Conservation (phyloP, 1,284 basidiomycete species). For the Megacollybia platyphylla region DNA sequence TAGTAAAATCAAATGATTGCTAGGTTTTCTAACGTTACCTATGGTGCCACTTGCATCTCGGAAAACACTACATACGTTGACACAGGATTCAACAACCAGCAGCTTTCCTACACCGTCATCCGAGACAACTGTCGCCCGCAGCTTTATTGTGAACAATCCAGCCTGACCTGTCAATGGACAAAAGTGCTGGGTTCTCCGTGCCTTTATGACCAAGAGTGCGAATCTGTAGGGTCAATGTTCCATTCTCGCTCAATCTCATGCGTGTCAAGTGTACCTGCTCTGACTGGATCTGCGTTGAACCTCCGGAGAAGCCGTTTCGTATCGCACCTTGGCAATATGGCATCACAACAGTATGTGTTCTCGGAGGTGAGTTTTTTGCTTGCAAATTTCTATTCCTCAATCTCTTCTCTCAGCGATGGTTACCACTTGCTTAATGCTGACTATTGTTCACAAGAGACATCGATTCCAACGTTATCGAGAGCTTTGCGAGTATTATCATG, state of each 20-base stretch:
- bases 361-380: conserved; percentile 21
- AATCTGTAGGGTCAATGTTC: conserved; percentile 19
- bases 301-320: conserved; percentile 17
- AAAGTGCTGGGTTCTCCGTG: conserved; percentile 34
- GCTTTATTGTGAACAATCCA: conserved; percentile 44
- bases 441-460: conserved; percentile 35
- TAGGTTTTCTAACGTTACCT: conserved; percentile 46
- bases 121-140: conserved; percentile 49
- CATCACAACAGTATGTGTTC: conserved; percentile 21
- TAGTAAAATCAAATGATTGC: not conserved
- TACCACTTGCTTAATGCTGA: conserved; percentile 27
- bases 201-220: conserved; percentile 44
- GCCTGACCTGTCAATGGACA: conserved; percentile 31
- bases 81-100: conserved; percentile 25
- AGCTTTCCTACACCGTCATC: conserved; percentile 38
- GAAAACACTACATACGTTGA: conserved; percentile 53
- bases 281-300: conserved; percentile 12
- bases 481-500: conserved; percentile 39
- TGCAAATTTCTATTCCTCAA: not conserved
- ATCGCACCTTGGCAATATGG: conserved; percentile 34
- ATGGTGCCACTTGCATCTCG: conserved; percentile 40
- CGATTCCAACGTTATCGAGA: conserved; percentile 30
- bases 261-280: conserved; percentile 13
- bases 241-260: not conserved
- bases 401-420: conserved; percentile 22